phyloP scores from a whole-genome alignment of 169 alveolate species.

The Cryptosporidium canis region DNA sequence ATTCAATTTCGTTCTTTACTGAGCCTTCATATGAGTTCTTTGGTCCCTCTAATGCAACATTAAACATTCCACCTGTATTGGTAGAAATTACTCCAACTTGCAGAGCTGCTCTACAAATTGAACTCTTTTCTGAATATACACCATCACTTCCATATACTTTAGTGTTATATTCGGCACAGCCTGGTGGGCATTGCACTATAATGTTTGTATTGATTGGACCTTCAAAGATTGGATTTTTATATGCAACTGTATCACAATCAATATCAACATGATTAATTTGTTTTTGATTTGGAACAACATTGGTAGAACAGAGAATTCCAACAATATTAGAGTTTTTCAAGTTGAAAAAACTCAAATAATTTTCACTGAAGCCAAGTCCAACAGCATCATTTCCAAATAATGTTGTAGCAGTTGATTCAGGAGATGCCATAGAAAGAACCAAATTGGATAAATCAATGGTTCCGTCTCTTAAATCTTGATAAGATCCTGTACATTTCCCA shows the following conservation, averaged over 20 bases:
- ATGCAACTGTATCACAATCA: slow-evolving; percentile 79
- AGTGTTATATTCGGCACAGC: slow-evolving; percentile 81
- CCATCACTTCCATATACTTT: slow-evolving; percentile 86
- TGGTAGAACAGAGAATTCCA: slow-evolving; percentile 88
- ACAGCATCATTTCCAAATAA: slow-evolving; percentile 80
- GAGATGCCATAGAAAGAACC: slow-evolving; percentile 75
- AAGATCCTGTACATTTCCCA: slow-evolving; percentile 84
- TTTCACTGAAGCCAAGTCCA: slow-evolving; percentile 83
- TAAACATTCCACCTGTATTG: slow-evolving; percentile 83
- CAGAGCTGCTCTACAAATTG: slow-evolving; percentile 90
- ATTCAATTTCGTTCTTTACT: slow-evolving; percentile 83
- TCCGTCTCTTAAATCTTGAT: slow-evolving; percentile 83
- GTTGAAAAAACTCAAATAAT: slow-evolving; percentile 83
- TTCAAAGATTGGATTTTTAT: slow-evolving; percentile 78
- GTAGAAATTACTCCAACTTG: slow-evolving; percentile 85
- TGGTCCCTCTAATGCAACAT: slow-evolving; percentile 87
- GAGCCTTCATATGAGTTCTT: slow-evolving; percentile 85
- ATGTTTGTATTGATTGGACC: slow-evolving; percentile 86
- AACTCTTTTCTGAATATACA: slow-evolving; percentile 85
- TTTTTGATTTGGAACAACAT: slow-evolving; percentile 63
- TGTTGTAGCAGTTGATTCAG: slow-evolving; percentile 71
- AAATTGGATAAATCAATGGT: slow-evolving; percentile 76
- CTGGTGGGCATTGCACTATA: slow-evolving; percentile 85
- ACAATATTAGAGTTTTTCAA: slow-evolving; percentile 84
- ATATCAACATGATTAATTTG: slow-evolving; percentile 77